phyloP scores from a whole-genome alignment of 1,284 basidiomycete species.

The Fomes fomentarius region DNA sequence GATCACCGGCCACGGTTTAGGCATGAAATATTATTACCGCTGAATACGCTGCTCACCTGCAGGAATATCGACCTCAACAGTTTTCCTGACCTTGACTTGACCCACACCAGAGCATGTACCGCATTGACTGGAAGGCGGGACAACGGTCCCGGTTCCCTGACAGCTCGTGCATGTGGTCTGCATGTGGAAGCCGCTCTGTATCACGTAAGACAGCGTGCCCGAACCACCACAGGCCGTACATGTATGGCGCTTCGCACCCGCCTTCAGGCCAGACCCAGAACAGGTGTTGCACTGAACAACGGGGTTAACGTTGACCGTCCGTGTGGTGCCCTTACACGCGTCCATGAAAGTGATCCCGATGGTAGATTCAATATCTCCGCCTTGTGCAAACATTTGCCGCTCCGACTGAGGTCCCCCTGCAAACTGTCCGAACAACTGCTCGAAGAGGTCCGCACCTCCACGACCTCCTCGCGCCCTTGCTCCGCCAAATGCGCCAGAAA shows the following conservation, averaged over 20 bases:
- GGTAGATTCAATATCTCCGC: slow-evolving; percentile 85
- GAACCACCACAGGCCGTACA: slow-evolving; percentile 87
- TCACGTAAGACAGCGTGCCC: slow-evolving; percentile 89
- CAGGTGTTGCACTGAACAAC: slow-evolving; percentile 88
- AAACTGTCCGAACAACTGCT: slow-evolving; percentile 80
- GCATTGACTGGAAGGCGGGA: slow-evolving; percentile 84
- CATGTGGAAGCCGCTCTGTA: slow-evolving; percentile 98
- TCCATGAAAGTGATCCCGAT: slow-evolving; percentile 89
- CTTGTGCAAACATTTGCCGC: slow-evolving; percentile 67
- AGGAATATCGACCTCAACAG: slow-evolving; percentile 86
- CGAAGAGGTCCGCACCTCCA: slow-evolving; percentile 79
- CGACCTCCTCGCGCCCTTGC: slow-evolving; percentile 45
- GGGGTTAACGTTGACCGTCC: slow-evolving; percentile 80
- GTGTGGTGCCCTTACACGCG: slow-evolving; percentile 88
- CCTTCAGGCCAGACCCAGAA: slow-evolving; percentile 85
- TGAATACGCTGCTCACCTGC: slow-evolving; percentile 57
- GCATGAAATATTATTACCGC: slow-evolving; percentile 8
- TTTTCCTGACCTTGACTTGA: slow-evolving; percentile 81
- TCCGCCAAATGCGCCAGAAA: slow-evolving; percentile 69
- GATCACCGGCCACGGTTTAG: slow-evolving; percentile 9
- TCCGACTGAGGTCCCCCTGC: slow-evolving; percentile 51
- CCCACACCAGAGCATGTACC: slow-evolving; percentile 86
- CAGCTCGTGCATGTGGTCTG: slow-evolving; percentile 89
- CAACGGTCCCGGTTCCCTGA: slow-evolving; percentile 80
- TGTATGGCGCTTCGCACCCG: slow-evolving; percentile 82